These are phyloP conservation scores for Neostapfia colusana DNA, from an alignment of 176 grass and related monocot genomes.

Conservation along the genomic window DNA sequence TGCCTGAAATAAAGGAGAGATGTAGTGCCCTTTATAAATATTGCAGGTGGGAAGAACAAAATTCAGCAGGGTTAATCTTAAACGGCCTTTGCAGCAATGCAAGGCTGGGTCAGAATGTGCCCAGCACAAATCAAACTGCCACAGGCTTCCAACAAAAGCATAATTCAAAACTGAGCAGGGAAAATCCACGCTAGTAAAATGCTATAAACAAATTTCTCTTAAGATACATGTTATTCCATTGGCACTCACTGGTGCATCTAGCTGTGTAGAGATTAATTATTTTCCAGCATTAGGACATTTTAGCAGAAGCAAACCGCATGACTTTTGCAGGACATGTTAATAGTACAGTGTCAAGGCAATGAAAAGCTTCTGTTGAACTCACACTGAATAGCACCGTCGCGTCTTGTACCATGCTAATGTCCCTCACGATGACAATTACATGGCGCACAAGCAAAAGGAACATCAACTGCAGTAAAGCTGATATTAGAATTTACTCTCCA, in stretches of 20 bases:
- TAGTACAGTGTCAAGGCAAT: neutral
- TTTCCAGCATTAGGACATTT: neutral
- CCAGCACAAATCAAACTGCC: neutral
- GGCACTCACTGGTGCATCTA: neutral
- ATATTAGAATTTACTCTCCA: conserved; percentile 1
- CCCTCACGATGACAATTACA: conserved; percentile 67
- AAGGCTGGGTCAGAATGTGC: neutral
- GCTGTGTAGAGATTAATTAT: neutral
- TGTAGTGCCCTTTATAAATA: conserved; percentile 1
- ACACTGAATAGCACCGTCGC: conserved; percentile 80
- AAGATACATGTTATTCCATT: neutral
- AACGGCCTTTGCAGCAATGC: neutral
- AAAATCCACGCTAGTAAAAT: neutral
- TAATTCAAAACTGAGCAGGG: neutral
- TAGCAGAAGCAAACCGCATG: neutral
- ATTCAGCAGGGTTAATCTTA: neutral
- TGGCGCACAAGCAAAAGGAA: conserved; percentile 82
- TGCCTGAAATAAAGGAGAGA: conserved; percentile 55
- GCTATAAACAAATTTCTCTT: conserved; percentile 7
- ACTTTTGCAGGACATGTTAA: conserved; percentile 17
- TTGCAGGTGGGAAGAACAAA: neutral
- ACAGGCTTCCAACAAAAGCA: neutral
- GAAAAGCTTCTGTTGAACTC: conserved; percentile 34
- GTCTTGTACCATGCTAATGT: conserved; percentile 81
- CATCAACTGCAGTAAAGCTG: conserved; percentile 62